A percentile compares a stretch with the other conserved stretches of the same genome.
These are phyloP conservation scores for Leccinum uliginosum DNA, from an alignment of 768 basidiomycete genomes.

Conservation along the genomic window DNA sequence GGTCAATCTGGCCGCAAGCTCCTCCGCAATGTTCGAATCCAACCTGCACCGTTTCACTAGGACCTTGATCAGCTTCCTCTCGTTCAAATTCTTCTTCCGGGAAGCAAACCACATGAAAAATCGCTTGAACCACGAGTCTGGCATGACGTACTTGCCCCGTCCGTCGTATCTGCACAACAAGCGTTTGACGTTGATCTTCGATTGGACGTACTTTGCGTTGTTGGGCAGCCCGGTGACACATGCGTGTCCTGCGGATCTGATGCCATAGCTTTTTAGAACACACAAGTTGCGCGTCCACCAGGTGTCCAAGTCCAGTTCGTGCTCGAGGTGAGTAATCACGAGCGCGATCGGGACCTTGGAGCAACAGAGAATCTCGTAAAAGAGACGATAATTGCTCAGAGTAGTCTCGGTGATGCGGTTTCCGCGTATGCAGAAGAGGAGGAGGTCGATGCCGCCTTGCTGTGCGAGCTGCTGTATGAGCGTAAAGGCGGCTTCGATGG, in stretches of 20 bases:
- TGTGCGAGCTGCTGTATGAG: slow-evolving; percentile 32
- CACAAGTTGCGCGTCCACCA: slow-evolving; percentile 30
- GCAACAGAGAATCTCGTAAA: too few relatives aligned
- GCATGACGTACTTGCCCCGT: not conserved
- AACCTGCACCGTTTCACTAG: not conserved
- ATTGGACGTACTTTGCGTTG: slow-evolving; percentile 15
- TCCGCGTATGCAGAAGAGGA: slow-evolving; percentile 8
- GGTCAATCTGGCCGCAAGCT: not conserved
- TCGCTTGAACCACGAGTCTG: not conserved
- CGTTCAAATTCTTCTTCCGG: not conserved
- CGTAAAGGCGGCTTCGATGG: slow-evolving; percentile 22
- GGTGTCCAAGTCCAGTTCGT: slow-evolving; percentile 26
- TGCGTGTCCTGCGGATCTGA: slow-evolving; percentile 25
- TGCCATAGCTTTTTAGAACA: slow-evolving; percentile 17
- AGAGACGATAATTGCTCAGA: too few relatives aligned
- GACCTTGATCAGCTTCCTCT: not conserved
- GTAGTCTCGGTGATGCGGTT: too few relatives aligned
- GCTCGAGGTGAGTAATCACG: slow-evolving; percentile 30
- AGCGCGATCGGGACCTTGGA: too few relatives aligned
- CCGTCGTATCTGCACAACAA: not conserved
- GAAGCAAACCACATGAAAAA: not conserved
- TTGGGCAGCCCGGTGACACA: slow-evolving; percentile 28
- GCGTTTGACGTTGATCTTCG: not conserved
- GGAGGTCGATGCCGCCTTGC: slow-evolving; percentile 35
- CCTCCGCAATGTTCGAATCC: not conserved